Evolutionary conservation across 2,329 filamentous ascomycete species (phyloP).

Genomic region (Zymoseptoria brevis): DNA sequence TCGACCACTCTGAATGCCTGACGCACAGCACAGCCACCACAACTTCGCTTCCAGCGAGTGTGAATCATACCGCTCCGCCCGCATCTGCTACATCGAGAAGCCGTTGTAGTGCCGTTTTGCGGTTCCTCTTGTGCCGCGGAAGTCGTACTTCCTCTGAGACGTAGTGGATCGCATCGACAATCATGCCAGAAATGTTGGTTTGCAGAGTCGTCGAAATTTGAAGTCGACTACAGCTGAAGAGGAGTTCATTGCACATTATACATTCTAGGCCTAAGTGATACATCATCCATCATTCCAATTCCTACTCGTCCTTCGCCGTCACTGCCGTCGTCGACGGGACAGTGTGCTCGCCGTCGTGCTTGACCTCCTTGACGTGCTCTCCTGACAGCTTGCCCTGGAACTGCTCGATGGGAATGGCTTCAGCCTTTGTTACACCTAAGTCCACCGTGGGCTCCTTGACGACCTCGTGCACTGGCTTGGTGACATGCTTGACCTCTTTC

Average conservation of each 20-base stretch:
- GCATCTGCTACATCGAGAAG: neutral
- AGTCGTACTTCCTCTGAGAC: too few relatives aligned
- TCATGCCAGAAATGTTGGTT: too few relatives aligned
- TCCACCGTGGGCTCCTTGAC: slow-evolving; percentile 19
- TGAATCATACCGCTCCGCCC: neutral
- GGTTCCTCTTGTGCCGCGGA: too few relatives aligned
- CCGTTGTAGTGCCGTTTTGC: too few relatives aligned
- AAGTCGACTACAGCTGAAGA: neutral
- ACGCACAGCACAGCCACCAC: neutral
- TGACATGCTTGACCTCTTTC: slow-evolving; percentile 20
- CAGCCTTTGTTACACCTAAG: slow-evolving; percentile 14
- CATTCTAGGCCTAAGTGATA: neutral
- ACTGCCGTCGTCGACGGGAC: neutral
- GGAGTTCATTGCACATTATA: neutral
- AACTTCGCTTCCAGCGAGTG: neutral
- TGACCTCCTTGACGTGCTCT: neutral
- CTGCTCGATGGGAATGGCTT: slow-evolving; percentile 20
- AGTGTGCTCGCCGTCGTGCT: neutral
- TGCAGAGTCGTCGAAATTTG: too few relatives aligned
- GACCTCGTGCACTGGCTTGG: slow-evolving; percentile 20
- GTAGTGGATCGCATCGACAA: too few relatives aligned
- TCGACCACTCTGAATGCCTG: too few relatives aligned
- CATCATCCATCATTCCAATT: neutral
- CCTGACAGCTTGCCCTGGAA: slow-evolving; percentile 10
- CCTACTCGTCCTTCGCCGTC: neutral